Evolutionary conservation across 441 rosid species (phyloP).

Genomic region (Bruguiera hainesii): DNA sequence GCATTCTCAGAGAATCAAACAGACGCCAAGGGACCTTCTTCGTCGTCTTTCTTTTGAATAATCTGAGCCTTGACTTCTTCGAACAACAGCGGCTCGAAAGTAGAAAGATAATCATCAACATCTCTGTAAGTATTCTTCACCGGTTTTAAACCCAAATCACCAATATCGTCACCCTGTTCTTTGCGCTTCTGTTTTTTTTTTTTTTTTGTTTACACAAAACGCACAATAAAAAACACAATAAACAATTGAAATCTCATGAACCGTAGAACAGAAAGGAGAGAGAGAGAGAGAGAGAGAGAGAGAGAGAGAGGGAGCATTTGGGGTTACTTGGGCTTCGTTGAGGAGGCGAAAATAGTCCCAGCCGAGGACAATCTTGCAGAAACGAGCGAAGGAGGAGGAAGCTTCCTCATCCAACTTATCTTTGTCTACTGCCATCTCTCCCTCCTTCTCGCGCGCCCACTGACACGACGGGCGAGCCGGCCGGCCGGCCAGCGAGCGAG

Average conservation of each 20-base stretch:
- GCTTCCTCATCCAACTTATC: conserved; percentile 59
- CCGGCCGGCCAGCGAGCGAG: not conserved
- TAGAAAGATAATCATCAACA: conserved; percentile 71
- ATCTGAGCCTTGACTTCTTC: conserved; percentile 96
- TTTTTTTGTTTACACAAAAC: conserved; percentile 22
- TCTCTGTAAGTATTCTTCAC: conserved; percentile 67
- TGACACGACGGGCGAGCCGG: not conserved
- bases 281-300: not conserved
- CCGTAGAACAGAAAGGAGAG: not conserved
- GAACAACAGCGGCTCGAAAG: conserved; percentile 82
- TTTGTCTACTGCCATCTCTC: conserved; percentile 53
- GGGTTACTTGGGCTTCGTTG: conserved; percentile 39
- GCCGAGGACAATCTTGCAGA: conserved; percentile 63
- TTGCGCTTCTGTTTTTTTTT: conserved; percentile 27
- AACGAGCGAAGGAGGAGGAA: conserved; percentile 40
- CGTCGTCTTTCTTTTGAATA: conserved; percentile 64
- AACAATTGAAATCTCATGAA: not conserved
- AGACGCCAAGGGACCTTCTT: conserved; percentile 46
- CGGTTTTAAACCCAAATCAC: conserved; percentile 31
- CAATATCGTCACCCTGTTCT: conserved; percentile 21
- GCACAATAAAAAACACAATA: not conserved
- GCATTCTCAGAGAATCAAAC: not conserved
- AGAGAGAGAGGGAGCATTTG: not conserved
- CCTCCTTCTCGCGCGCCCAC: not conserved
- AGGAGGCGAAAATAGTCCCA: conserved; percentile 80